These are phyloP conservation scores for Adansonia digitata DNA, from an alignment of 345 rosid genomes.

Conservation along the genomic window DNA sequence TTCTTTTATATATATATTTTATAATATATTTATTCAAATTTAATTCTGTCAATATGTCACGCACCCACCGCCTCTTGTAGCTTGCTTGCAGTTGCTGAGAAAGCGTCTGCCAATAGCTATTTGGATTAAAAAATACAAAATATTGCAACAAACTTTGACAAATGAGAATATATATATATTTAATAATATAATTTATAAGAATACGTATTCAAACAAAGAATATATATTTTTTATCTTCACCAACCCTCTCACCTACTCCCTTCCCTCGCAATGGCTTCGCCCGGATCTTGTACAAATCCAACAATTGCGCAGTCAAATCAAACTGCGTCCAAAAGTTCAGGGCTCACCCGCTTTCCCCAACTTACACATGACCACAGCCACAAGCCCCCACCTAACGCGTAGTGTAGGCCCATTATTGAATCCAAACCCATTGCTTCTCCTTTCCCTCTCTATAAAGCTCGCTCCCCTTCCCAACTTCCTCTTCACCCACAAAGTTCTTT, in stretches of 20 bases:
- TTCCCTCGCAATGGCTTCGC: neutral
- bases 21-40: no score
- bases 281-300: no score
- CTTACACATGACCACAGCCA: slow-evolving; percentile 2
- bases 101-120: no score
- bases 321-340: slow-evolving; percentile 8
- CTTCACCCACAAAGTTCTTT: neutral
- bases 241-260: neutral
- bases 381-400: slow-evolving; percentile 1
- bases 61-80: no score
- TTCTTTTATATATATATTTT: no score
- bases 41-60: no score
- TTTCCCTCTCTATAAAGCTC: neutral
- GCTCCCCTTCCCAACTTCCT: neutral
- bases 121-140: no score
- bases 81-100: no score
- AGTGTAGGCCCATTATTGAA: neutral
- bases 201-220: no score
- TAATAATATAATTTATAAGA: no score
- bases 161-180: neutral
- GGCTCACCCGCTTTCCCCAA: neutral
- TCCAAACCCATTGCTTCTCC: neutral
- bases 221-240: neutral
- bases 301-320: no score
- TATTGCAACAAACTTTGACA: no score